Evolutionary conservation across 495 filamentous ascomycete genomes (phyloP).

Genomic region (Astrocystis sublimbata): DNA sequence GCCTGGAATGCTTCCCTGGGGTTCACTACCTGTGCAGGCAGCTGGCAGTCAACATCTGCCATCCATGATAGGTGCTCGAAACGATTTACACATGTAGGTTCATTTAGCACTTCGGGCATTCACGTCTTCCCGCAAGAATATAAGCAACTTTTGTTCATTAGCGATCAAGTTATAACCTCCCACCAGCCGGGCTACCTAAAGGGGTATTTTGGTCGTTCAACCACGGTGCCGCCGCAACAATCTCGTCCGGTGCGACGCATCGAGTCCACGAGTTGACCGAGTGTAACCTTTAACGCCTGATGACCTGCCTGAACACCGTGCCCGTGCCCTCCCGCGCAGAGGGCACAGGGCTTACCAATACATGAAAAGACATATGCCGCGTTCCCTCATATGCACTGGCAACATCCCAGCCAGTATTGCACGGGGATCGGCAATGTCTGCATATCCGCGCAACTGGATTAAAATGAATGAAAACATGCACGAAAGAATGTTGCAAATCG

Average conservation of each 20-base stretch:
- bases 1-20: no score
- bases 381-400: slow-evolving; percentile 21
- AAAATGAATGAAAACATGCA: slow-evolving; percentile 30
- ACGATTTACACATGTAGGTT: no score
- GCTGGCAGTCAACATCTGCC: no score
- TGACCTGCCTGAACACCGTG: slow-evolving; percentile 31
- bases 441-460: slow-evolving; percentile 20
- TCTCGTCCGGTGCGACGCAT: slow-evolving; percentile 36
- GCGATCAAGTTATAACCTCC: slow-evolving; percentile 35
- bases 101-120: background rate
- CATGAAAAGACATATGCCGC: slow-evolving; percentile 31
- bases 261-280: slow-evolving; percentile 34
- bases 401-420: slow-evolving; percentile 31
- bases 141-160: slow-evolving; percentile 34
- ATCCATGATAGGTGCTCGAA: no score
- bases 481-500: slow-evolving; percentile 41
- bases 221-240: slow-evolving; percentile 39
- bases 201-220: slow-evolving; percentile 35
- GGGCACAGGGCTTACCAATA: slow-evolving; percentile 41
- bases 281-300: slow-evolving; percentile 38
- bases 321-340: slow-evolving; percentile 27
- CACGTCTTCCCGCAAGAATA: slow-evolving; percentile 4
- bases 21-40: no score
- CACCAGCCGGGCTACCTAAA: slow-evolving; percentile 34
- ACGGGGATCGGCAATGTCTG: slow-evolving; percentile 14